Percentiles rank a stretch among this genome's conserved stretches.
These are phyloP conservation scores for Claviceps maximensis DNA, from an alignment of 2,329 filamentous ascomycete genomes.

Conservation along the genomic window DNA sequence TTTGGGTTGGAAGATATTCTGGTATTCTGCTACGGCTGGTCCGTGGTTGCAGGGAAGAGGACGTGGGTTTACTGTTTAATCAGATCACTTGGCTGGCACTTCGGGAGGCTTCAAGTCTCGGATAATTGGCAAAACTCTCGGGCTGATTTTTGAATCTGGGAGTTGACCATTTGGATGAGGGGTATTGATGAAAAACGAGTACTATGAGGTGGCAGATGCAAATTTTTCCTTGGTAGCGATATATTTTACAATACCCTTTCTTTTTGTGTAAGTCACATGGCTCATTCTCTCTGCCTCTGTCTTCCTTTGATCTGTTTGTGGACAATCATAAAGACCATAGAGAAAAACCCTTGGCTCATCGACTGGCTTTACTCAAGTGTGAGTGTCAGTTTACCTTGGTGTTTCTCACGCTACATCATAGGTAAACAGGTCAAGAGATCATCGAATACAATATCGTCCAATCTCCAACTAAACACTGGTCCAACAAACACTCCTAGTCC, in stretches of 20 bases:
- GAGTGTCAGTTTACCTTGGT: too few relatives aligned
- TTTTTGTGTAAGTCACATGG: background rate
- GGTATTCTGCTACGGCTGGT: slow-evolving; percentile 20
- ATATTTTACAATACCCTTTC: slow-evolving; percentile 1
- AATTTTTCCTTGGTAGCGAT: background rate
- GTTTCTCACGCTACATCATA: too few relatives aligned
- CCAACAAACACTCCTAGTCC: too few relatives aligned
- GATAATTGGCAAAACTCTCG: background rate
- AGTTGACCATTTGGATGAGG: slow-evolving; percentile 3
- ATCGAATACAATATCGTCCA: too few relatives aligned
- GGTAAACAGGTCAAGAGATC: too few relatives aligned
- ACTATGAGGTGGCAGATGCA: background rate
- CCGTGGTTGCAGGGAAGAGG: slow-evolving; percentile 12
- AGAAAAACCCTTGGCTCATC: too few relatives aligned
- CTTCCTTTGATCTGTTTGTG: background rate
- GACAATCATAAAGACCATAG: too few relatives aligned
- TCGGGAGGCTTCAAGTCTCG: slow-evolving; percentile 1
- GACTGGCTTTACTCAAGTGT: too few relatives aligned
- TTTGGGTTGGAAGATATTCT: slow-evolving; percentile 9
- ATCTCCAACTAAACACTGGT: too few relatives aligned
- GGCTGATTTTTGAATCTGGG: background rate
- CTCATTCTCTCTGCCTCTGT: too few relatives aligned
- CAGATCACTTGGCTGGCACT: background rate
- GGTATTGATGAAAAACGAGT: slow-evolving; percentile 4
- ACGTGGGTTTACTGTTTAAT: background rate